phyloP scores from a whole-genome alignment of 129 eudicot species.

The Lactuca saligna region DNA sequence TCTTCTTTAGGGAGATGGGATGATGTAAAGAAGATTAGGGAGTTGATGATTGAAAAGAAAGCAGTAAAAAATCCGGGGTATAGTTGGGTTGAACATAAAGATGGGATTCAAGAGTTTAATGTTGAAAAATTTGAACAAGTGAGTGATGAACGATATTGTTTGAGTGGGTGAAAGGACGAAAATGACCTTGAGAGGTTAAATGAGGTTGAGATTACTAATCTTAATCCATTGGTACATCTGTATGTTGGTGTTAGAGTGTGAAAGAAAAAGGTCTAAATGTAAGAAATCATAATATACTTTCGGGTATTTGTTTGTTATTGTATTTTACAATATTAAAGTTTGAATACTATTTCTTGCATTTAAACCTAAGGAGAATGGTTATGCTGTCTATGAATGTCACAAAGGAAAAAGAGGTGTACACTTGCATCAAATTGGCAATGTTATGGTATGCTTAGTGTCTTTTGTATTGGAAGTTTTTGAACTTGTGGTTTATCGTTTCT shows the following conservation, averaged over 20 bases:
- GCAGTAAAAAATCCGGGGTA: slow-evolving; percentile 68
- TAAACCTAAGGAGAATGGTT: no score
- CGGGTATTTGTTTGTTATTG: neutral
- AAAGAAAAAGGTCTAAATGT: neutral
- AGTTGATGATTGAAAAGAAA: slow-evolving; percentile 45
- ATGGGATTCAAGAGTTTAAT: slow-evolving; percentile 26
- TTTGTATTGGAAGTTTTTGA: neutral
- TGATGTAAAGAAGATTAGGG: slow-evolving; percentile 58
- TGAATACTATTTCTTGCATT: no score
- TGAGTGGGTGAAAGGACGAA: slow-evolving; percentile 29
- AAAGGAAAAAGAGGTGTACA: neutral
- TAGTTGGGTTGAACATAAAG: slow-evolving; percentile 61
- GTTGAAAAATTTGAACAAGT: slow-evolving; percentile 20
- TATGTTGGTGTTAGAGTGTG: neutral
- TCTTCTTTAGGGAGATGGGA: slow-evolving; percentile 84
- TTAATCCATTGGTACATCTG: neutral
- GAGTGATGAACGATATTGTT: slow-evolving; percentile 3
- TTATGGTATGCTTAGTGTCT: neutral
- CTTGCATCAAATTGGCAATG: neutral
- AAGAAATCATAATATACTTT: neutral
- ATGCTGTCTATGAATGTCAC: neutral
- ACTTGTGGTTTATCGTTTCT: neutral
- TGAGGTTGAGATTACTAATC: neutral
- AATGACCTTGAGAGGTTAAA: neutral
- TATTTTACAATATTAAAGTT: neutral